Evolutionary conservation across 352 stramenopile genomes (phyloP).

Genomic region (Phytopythium mirpurense): DNA sequence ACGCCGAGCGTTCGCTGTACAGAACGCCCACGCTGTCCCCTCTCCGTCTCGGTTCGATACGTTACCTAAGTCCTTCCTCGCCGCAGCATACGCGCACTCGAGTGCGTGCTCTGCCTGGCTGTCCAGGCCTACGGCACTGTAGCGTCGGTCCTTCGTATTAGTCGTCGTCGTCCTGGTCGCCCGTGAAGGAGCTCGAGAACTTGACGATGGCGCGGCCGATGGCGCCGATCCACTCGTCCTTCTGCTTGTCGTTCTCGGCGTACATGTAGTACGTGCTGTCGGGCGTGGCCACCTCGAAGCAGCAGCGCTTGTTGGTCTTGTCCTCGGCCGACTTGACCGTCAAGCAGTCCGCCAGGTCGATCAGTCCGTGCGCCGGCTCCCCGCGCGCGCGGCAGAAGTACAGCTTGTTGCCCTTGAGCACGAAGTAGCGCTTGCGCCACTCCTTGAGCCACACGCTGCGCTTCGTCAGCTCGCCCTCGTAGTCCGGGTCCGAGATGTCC

Average conservation of each 20-base stretch:
- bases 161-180: conserved; percentile 80
- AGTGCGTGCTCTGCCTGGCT: no score
- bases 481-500: conserved; percentile 81
- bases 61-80: no score
- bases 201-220: conserved; percentile 97
- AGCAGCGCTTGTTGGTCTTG: conserved; percentile 90
- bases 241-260: conserved; percentile 88
- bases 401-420: conserved; percentile 90
- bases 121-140: no score
- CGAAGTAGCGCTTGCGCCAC: conserved; percentile 89
- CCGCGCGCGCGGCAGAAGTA: conserved; percentile 80
- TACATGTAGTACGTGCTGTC: conserved; percentile 91
- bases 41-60: no score
- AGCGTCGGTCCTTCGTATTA: not conserved
- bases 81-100: no score
- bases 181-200: conserved; percentile 95
- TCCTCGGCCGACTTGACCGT: conserved; percentile 90
- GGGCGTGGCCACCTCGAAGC: conserved; percentile 87
- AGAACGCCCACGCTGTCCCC: no score
- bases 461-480: conserved; percentile 88
- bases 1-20: no score
- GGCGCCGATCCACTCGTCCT: conserved; percentile 92
- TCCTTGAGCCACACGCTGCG: conserved; percentile 91
- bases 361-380: conserved; percentile 82
- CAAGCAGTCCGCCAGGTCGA: conserved; percentile 86